phyloP scores from a whole-genome alignment of 2,329 filamentous ascomycete species.

The Chrysosporium keratinophilum region DNA sequence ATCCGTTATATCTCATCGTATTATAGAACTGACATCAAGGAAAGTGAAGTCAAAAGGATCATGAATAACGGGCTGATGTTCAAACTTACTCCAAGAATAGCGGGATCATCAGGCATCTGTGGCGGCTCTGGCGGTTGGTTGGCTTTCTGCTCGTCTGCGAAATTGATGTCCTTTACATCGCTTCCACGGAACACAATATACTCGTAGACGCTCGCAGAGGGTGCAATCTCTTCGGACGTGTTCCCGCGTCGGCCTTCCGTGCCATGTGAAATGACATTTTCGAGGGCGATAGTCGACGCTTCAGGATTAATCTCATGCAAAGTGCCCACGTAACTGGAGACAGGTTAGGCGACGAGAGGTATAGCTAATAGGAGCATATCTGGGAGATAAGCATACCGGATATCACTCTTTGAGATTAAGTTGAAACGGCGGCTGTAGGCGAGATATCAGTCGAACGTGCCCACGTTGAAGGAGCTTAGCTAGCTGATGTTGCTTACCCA shows the following conservation, averaged over 20 bases:
- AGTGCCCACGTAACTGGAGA: conserved; percentile 78
- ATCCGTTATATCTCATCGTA: conserved; percentile 98
- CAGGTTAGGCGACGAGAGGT: background rate
- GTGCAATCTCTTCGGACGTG: conserved; percentile 68
- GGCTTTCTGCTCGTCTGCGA: conserved; percentile 68
- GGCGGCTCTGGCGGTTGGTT: conserved; percentile 65
- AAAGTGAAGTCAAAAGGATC: background rate
- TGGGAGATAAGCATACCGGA: conserved; percentile 56
- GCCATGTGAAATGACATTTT: conserved; percentile 89
- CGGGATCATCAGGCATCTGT: conserved; percentile 82
- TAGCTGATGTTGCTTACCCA: conserved; percentile 30
- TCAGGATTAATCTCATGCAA: conserved; percentile 98
- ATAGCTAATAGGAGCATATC: background rate
- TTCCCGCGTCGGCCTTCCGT: conserved; percentile 79
- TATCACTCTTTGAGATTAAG: conserved; percentile 93
- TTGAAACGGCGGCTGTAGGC: conserved; percentile 73
- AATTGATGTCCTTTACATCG: conserved; percentile 94
- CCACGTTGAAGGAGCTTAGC: conserved; percentile 17
- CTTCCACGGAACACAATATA: conserved; percentile 98
- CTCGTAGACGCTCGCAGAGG: conserved; percentile 85
- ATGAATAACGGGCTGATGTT: conserved; percentile 14
- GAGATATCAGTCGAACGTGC: conserved; percentile 6
- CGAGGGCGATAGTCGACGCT: conserved; percentile 88
- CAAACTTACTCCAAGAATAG: conserved; percentile 86
- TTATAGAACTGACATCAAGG: conserved; percentile 17